phyloP scores from a whole-genome alignment of 805 yeast genomes.

The Wilhelminamyces savonicus region DNA sequence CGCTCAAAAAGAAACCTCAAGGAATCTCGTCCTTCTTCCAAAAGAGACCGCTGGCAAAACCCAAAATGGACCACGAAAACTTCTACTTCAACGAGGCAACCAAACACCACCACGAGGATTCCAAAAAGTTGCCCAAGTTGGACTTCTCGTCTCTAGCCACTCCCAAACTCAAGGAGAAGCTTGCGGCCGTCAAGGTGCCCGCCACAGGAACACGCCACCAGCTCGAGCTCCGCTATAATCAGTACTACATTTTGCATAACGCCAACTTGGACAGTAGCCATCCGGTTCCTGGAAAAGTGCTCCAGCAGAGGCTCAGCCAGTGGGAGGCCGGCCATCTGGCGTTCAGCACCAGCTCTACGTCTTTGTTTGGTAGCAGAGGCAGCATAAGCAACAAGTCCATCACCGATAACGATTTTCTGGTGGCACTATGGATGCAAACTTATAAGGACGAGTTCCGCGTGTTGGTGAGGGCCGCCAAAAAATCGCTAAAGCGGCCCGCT shows the following conservation, averaged over 20 bases:
- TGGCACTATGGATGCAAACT: constrained; percentile 35
- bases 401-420: constrained; percentile 42
- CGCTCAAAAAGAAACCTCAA: constrained; percentile 6
- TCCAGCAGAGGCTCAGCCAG: constrained; percentile 50
- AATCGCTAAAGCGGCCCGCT: constrained; percentile 2
- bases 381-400: constrained; percentile 23
- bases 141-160: constrained; percentile 57
- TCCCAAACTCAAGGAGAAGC: constrained; percentile 54
- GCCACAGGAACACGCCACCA: constrained; percentile 56
- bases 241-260: constrained; percentile 72
- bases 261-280: constrained; percentile 69
- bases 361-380: constrained; percentile 13
- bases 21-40: constrained; percentile 30
- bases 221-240: constrained; percentile 66
- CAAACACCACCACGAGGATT: constrained; percentile 19
- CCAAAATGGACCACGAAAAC: constrained; percentile 13
- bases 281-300: constrained; percentile 52
- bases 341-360: constrained; percentile 14
- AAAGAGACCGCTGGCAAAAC: constrained; percentile 3
- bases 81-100: constrained; percentile 25
- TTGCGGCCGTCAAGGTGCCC: constrained; percentile 50
- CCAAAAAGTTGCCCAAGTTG: constrained; percentile 50
- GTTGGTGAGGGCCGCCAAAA: constrained; percentile 32
- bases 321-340: constrained; percentile 56
- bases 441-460: constrained; percentile 34